phyloP scores from a whole-genome alignment of 331 rosid genomes.

The Rhamnella rubrinervis region DNA sequence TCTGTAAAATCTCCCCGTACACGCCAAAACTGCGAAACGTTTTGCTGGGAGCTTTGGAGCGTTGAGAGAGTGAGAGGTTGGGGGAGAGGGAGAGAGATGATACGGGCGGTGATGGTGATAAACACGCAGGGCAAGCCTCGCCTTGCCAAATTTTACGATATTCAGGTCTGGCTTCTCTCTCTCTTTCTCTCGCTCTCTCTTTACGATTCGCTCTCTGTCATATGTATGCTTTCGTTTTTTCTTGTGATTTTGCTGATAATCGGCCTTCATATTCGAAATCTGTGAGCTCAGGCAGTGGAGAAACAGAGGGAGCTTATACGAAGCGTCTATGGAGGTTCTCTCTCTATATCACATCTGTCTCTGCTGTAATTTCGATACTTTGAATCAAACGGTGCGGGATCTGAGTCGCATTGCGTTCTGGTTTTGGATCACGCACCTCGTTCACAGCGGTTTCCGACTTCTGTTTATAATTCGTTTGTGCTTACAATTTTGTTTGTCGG shows the following conservation, averaged over 20 bases:
- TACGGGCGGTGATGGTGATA: conserved; percentile 77
- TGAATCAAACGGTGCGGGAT: neutral
- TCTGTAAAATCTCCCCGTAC: no score
- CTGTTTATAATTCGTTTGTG: neutral
- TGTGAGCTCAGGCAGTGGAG: conserved; percentile 69
- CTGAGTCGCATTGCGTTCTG: neutral
- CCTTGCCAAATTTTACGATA: conserved; percentile 82
- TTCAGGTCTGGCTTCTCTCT: conserved; percentile 47
- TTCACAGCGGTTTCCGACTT: neutral
- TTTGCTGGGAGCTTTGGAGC: no score
- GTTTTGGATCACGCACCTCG: neutral
- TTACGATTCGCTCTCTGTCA: neutral
- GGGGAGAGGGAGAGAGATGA: conserved; percentile 43
- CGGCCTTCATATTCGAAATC: conserved; percentile 14
- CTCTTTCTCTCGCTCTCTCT: no score
- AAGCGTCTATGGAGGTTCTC: conserved; percentile 73
- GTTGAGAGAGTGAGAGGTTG: no score
- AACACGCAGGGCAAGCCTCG: conserved; percentile 96
- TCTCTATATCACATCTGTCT: conserved; percentile 7
- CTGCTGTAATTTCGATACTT: neutral
- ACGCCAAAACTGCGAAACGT: no score
- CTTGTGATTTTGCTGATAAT: conserved; percentile 2
- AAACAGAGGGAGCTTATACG: conserved; percentile 89
- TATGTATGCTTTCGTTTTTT: neutral
- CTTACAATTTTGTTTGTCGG: neutral